phyloP scores from a whole-genome alignment of 2,329 filamentous ascomycete genomes.

The Monilinia vaccinii-corymbosi region DNA sequence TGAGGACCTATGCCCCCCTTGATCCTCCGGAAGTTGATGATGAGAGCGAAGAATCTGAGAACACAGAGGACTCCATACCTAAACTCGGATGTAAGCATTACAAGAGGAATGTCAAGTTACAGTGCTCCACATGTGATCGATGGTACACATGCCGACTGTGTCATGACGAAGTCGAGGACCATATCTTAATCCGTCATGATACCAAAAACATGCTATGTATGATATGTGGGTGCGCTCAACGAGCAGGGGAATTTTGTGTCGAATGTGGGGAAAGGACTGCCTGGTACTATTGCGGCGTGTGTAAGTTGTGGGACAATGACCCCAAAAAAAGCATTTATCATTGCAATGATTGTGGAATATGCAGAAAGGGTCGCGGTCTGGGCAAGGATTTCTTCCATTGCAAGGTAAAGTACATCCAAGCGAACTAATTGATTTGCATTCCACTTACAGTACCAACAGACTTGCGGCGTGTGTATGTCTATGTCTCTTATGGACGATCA shows the following conservation, averaged over 20 bases:
- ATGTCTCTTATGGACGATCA: conserved; percentile 79
- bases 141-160: conserved; percentile 97
- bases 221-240: conserved; percentile 80
- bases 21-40: conserved; percentile 42
- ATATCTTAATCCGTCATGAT: conserved; percentile 68
- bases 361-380: conserved; percentile 77
- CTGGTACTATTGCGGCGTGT: conserved; percentile 87
- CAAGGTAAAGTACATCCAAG: conserved; percentile 55
- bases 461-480: conserved; percentile 87
- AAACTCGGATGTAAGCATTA: conserved; percentile 84
- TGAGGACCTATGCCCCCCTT: conserved; percentile 55
- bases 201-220: conserved; percentile 98
- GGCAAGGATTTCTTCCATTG: conserved; percentile 98
- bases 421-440: neutral
- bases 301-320: conserved; percentile 96
- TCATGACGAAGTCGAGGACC: conserved; percentile 75
- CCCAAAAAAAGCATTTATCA: conserved; percentile 89
- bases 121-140: conserved; percentile 78
- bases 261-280: conserved; percentile 70
- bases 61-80: conserved; percentile 24
- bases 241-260: conserved; percentile 67
- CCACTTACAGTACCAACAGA: conserved; percentile 39
- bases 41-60: conserved; percentile 28
- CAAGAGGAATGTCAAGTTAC: conserved; percentile 88
- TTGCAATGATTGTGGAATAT: conserved; percentile 92